Conservation (phyloP, 2,329 filamentous ascomycete species). For the Aspergillus neoniger region DNA sequence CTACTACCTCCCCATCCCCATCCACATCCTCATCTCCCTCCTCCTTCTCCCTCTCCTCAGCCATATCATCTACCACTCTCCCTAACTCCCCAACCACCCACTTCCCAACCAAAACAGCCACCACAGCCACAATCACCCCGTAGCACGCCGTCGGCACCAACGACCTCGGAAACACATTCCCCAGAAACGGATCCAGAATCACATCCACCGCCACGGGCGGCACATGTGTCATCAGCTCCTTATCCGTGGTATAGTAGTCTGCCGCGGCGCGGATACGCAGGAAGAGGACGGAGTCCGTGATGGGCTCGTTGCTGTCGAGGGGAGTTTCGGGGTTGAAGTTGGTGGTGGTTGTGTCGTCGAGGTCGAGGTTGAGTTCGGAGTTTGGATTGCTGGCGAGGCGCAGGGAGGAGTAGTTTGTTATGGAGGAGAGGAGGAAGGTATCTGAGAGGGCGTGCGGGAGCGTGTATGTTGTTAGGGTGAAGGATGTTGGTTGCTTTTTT, state of each 20-base stretch:
- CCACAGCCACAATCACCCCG: slow-evolving; percentile 61
- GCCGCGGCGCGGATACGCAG: slow-evolving; percentile 75
- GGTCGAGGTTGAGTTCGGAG: slow-evolving; percentile 17
- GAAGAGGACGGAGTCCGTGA: slow-evolving; percentile 61
- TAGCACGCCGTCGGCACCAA: slow-evolving; percentile 72
- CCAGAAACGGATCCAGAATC: slow-evolving; percentile 81
- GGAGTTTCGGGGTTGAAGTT: slow-evolving; percentile 15
- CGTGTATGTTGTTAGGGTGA: slow-evolving; percentile 67
- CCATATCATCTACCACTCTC: slow-evolving; percentile 20
- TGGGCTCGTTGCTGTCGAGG: slow-evolving; percentile 22
- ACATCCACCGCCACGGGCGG: slow-evolving; percentile 75
- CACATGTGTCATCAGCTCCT: slow-evolving; percentile 71
- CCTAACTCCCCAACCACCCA: slow-evolving; percentile 31
- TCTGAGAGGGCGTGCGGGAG: slow-evolving; percentile 63
- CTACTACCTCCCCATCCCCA: slow-evolving; percentile 10
- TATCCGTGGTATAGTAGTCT: slow-evolving; percentile 79
- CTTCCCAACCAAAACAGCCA: slow-evolving; percentile 50
- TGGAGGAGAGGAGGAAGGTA: slow-evolving; percentile 64
- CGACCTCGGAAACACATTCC: slow-evolving; percentile 77
- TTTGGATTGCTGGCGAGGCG: slow-evolving; percentile 39
- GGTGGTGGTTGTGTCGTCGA: slow-evolving; percentile 16
- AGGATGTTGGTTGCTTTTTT: slow-evolving; percentile 78
- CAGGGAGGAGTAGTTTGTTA: slow-evolving; percentile 62
- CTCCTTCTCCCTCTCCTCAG: slow-evolving; percentile 10
- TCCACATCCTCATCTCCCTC: slow-evolving; percentile 16